A percentile compares a stretch with the other conserved stretches of the same genome.
Evolutionary conservation across 495 filamentous ascomycete species (phyloP).

Genomic region (Beverwykella pulmonaria): DNA sequence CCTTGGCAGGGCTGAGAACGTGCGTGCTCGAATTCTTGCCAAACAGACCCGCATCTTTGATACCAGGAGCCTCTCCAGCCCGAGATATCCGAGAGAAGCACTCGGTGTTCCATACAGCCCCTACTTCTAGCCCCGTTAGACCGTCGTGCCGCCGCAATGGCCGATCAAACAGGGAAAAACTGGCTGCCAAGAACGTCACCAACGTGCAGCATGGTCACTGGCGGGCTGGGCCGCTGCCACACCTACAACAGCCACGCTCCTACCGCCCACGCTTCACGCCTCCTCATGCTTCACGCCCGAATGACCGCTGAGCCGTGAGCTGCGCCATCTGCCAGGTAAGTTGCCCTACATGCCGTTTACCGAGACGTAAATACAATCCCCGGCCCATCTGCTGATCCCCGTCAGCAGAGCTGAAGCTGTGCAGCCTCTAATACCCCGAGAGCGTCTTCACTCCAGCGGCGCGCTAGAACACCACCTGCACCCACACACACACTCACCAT

Average conservation of each 20-base stretch:
- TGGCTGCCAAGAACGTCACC: not conserved
- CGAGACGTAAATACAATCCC: not conserved
- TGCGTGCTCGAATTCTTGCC: not conserved
- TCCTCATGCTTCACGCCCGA: not conserved
- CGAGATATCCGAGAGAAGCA: not conserved
- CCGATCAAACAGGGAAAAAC: slow-evolving; percentile 19
- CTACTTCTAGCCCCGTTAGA: not conserved
- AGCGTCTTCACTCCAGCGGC: not conserved
- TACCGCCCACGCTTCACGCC: not conserved
- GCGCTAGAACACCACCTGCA: not conserved
- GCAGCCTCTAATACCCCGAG: not conserved
- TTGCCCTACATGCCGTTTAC: not conserved
- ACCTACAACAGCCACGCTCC: not conserved
- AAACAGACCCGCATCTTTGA: not conserved
- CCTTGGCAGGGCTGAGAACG: slow-evolving; percentile 13
- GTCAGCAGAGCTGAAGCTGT: slow-evolving; percentile 4
- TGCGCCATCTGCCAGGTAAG: not conserved
- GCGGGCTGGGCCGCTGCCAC: not conserved
- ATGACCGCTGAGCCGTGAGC: slow-evolving; percentile 10
- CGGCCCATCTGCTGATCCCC: not conserved
- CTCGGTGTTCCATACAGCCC: not conserved
- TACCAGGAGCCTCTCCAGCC: not conserved
- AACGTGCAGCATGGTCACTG: slow-evolving; percentile 1
- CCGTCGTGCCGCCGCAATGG: not conserved
- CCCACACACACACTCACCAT: not conserved